phyloP scores from a whole-genome alignment of 257 asterid genomes.

The Lycium barbarum region DNA sequence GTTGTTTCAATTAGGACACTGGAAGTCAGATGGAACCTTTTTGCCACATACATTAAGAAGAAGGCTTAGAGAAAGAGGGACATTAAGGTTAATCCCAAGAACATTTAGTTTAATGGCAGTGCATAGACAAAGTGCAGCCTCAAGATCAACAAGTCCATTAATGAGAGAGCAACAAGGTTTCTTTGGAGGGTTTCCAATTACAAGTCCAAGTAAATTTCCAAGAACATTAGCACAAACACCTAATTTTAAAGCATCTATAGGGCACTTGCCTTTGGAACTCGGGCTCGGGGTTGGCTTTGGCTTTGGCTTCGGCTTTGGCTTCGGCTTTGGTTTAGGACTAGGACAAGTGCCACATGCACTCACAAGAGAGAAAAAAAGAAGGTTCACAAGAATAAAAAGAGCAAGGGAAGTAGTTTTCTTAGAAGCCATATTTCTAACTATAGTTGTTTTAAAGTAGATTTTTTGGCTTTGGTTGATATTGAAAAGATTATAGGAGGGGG shows the following conservation, averaged over 20 bases:
- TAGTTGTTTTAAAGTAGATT: neutral
- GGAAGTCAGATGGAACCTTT: conserved; percentile 54
- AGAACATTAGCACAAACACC: conserved; percentile 66
- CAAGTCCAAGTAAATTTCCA: conserved; percentile 41
- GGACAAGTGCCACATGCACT: conserved; percentile 60
- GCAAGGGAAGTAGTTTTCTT: conserved; percentile 46
- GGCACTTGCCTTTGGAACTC: conserved; percentile 47
- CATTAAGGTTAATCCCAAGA: conserved; percentile 63
- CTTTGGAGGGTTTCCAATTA: conserved; percentile 56
- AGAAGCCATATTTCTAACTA: conserved; percentile 46
- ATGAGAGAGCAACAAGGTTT: conserved; percentile 59
- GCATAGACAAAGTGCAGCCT: conserved; percentile 71
- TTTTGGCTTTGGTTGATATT: conserved; percentile 35
- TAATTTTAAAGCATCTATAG: conserved; percentile 60
- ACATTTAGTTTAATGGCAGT: conserved; percentile 64
- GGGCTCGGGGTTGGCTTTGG: conserved; percentile 47
- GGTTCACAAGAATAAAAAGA: conserved; percentile 54
- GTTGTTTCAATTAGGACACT: conserved; percentile 40
- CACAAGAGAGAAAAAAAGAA: conserved; percentile 53
- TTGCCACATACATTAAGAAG: conserved; percentile 61
- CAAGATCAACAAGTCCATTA: conserved; percentile 56
- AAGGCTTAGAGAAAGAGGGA: conserved; percentile 59
- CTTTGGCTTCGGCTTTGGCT: no score
- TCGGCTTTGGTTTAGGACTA: conserved; percentile 34
- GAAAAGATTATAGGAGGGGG: conserved; percentile 23